Evolutionary conservation across 805 yeast genomes (phyloP).

Genomic region (Blastobotrys terrestris): DNA sequence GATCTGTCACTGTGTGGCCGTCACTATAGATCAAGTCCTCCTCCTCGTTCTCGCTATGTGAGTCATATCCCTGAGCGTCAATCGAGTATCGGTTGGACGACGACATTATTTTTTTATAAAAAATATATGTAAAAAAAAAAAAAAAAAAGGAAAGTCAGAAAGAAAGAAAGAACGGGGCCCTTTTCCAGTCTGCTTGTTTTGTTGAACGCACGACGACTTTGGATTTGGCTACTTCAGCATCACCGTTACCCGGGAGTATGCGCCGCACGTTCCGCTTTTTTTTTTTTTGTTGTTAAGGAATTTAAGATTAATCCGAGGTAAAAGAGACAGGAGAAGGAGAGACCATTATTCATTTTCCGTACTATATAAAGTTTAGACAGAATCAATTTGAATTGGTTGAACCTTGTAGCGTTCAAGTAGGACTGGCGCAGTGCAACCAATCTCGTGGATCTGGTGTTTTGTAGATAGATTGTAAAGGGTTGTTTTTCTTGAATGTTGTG

Average conservation of each 20-base stretch:
- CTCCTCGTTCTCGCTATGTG: conserved; percentile 13
- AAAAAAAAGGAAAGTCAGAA: too few species aligned
- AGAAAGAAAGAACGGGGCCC: too few species aligned
- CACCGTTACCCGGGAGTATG: neutral
- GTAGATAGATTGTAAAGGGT: too few species aligned
- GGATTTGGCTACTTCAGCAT: neutral
- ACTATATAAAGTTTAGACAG: neutral
- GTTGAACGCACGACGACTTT: neutral
- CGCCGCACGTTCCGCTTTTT: neutral
- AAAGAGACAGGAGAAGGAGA: neutral
- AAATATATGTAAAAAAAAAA: too few species aligned
- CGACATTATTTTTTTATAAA: neutral
- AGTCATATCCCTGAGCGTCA: conserved; percentile 10
- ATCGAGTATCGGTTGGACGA: conserved; percentile 7
- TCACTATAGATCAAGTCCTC: conserved; percentile 12
- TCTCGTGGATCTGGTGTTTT: neutral
- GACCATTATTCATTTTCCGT: too few species aligned
- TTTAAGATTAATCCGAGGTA: neutral
- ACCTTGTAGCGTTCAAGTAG: neutral
- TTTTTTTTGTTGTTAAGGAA: neutral
- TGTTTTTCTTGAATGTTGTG: too few species aligned
- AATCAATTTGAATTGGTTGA: neutral
- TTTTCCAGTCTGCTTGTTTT: neutral
- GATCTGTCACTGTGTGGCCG: conserved; percentile 13
- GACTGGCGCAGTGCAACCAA: neutral